These are phyloP conservation scores for Naegleria gruberi DNA, from an alignment of 208 protist species.

Conservation along the genomic window DNA sequence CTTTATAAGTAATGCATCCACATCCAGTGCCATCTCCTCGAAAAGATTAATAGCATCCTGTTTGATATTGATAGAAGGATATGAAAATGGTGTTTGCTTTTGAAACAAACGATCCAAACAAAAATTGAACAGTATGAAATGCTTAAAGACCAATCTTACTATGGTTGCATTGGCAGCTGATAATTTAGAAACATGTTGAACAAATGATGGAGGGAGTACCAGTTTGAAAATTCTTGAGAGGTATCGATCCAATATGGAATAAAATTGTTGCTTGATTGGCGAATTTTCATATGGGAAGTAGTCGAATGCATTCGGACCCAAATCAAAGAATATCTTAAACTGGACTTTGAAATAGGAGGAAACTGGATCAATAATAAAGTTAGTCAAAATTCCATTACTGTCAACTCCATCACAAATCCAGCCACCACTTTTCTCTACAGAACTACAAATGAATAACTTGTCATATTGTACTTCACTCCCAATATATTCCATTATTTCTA, in stretches of 20 bases:
- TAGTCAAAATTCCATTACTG: slow-evolving; percentile 12
- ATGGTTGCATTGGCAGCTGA: not conserved
- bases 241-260: not conserved
- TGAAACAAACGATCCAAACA: not conserved
- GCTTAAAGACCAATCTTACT: not conserved
- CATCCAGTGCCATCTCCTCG: too few relatives aligned
- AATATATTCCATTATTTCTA: not conserved
- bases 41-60: too few relatives aligned
- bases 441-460: not conserved
- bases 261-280: not conserved
- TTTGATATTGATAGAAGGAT: not conserved
- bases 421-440: not conserved
- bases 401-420: slow-evolving; percentile 23
- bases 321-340: not conserved
- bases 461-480: not conserved
- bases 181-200: not conserved
- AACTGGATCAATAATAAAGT: slow-evolving; percentile 13
- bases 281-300: not conserved
- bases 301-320: not conserved
- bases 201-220: not conserved
- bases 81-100: not conserved
- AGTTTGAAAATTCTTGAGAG: not conserved
- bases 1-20: too few relatives aligned
- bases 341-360: slow-evolving; percentile 14
- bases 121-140: not conserved